Evolutionary conservation across 179 eudicot species (phyloP).

Genomic region (Silene vulgaris): DNA sequence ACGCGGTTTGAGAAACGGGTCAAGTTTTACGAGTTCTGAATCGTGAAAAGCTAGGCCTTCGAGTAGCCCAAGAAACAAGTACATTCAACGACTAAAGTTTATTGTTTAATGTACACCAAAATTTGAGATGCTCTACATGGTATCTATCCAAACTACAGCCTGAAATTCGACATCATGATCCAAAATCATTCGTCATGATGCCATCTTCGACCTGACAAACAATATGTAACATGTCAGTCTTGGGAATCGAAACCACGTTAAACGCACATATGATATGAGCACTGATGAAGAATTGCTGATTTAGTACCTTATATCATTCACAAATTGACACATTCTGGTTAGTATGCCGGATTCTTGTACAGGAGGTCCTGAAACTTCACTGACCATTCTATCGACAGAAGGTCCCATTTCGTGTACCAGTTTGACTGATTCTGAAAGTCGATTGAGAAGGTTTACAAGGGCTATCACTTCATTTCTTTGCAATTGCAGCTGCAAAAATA

Average conservation of each 20-base stretch:
- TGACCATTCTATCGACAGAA: conserved; percentile 37
- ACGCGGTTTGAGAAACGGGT: not conserved
- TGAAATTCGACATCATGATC: not conserved
- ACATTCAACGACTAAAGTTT: conserved; percentile 8
- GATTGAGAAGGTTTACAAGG: conserved; percentile 63
- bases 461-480: conserved; percentile 94
- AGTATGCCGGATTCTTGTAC: conserved; percentile 22
- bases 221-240: not conserved
- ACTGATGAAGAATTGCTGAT: not conserved
- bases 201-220: conserved; percentile 23
- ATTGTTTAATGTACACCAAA: conserved; percentile 23
- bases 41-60: not conserved
- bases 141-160: conserved; percentile 16
- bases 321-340: conserved; percentile 36
- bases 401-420: conserved; percentile 57
- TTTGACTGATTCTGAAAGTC: conserved; percentile 70
- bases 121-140: conserved; percentile 12
- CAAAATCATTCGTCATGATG: conserved; percentile 16
- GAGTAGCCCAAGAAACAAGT: not conserved
- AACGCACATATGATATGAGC: not conserved
- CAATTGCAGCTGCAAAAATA: conserved; percentile 50
- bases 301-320: conserved; percentile 25
- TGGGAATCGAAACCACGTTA: not conserved
- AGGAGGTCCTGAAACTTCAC: conserved; percentile 30
- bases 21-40: not conserved